Conservation (phyloP, 306 rosid genomes). For the Trifolium dubium region DNA sequence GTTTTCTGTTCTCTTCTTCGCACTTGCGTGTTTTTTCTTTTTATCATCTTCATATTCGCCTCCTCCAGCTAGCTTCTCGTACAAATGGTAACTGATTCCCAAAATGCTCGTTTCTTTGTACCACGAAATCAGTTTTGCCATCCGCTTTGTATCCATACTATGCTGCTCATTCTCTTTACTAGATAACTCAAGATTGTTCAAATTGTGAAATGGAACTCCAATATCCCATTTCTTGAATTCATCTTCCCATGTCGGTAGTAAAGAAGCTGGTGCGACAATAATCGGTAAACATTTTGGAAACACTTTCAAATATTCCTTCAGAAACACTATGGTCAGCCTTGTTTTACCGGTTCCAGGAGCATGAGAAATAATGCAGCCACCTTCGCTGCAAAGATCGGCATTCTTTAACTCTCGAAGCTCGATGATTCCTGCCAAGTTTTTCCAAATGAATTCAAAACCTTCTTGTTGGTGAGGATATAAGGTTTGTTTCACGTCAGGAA, state of each 20-base stretch:
- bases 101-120: conserved; percentile 42
- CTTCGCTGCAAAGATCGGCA: not conserved
- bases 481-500: conserved; percentile 37
- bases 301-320: conserved; percentile 39
- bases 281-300: conserved; percentile 41
- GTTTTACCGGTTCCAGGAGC: conserved; percentile 57
- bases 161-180: conserved; percentile 28
- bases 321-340: conserved; percentile 44
- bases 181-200: conserved; percentile 35
- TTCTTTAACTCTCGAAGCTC: conserved; percentile 34
- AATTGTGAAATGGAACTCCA: conserved; percentile 46
- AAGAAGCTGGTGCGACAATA: conserved; percentile 47
- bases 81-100: conserved; percentile 41
- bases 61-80: no score
- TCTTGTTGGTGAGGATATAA: conserved; percentile 49
- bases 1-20: not conserved
- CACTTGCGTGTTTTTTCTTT: not conserved
- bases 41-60: no score
- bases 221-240: conserved; percentile 48
- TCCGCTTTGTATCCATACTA: not conserved
- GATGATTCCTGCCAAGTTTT: conserved; percentile 42
- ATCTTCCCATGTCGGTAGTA: conserved; percentile 49
- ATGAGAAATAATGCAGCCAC: conserved; percentile 54
- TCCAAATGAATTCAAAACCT: conserved; percentile 55
- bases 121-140: conserved; percentile 48